Conservation (phyloP, 2,329 filamentous ascomycete genomes). For the Paracoccidioides lutzii region DNA sequence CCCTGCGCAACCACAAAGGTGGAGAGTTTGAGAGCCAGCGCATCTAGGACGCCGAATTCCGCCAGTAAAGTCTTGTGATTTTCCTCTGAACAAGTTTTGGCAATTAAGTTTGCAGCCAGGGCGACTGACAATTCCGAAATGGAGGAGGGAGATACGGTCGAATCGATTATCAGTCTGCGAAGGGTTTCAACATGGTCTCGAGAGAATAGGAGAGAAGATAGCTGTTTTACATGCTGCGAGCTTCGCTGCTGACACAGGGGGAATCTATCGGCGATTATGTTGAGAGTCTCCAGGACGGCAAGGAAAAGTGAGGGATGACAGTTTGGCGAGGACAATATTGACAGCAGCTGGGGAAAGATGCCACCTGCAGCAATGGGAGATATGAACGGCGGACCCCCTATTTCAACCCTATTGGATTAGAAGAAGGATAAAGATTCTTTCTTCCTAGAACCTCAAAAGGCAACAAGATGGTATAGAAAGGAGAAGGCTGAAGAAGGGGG, state of each 20-base stretch:
- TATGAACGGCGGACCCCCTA: slow-evolving; percentile 71
- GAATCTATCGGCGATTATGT: slow-evolving; percentile 55
- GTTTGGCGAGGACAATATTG: slow-evolving; percentile 52
- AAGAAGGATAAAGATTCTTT: neutral
- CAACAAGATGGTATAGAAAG: neutral
- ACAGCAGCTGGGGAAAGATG: slow-evolving; percentile 56
- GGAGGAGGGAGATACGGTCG: slow-evolving; percentile 33
- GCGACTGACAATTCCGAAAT: slow-evolving; percentile 39
- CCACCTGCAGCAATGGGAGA: slow-evolving; percentile 56
- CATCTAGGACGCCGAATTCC: slow-evolving; percentile 61
- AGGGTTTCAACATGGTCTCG: slow-evolving; percentile 49
- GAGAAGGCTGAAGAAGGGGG: neutral
- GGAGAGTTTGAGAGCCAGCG: slow-evolving; percentile 60
- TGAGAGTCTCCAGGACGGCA: slow-evolving; percentile 61
- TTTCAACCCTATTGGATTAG: slow-evolving; percentile 1
- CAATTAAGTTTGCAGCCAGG: slow-evolving; percentile 37
- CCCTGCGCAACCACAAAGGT: slow-evolving; percentile 56
- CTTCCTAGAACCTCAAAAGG: neutral
- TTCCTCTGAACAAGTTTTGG: slow-evolving; percentile 56
- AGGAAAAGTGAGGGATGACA: slow-evolving; percentile 55
- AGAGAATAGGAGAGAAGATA: slow-evolving; percentile 55
- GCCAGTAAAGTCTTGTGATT: slow-evolving; percentile 58
- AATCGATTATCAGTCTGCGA: slow-evolving; percentile 50
- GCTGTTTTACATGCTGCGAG: slow-evolving; percentile 36
- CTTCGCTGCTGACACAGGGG: slow-evolving; percentile 41